These are phyloP conservation scores for Trichoderma simmonsii DNA, from an alignment of 2,329 filamentous ascomycete species.

Conservation along the genomic window DNA sequence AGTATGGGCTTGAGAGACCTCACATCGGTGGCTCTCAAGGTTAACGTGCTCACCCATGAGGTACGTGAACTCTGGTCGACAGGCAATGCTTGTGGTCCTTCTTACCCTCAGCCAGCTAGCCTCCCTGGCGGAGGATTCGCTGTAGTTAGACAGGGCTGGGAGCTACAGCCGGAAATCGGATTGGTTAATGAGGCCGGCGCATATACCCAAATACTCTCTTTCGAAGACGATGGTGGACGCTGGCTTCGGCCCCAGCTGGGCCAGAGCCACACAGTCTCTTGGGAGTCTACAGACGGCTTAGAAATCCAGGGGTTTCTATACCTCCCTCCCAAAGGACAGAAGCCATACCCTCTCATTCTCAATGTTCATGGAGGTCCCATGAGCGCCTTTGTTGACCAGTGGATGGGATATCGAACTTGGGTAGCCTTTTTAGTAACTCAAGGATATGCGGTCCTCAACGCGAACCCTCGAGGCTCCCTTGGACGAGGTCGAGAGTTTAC, in stretches of 20 bases:
- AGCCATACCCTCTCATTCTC: slow-evolving; percentile 5
- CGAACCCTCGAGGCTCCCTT: slow-evolving; percentile 21
- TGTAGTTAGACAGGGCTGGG: no score
- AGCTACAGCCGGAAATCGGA: no score
- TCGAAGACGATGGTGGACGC: neutral
- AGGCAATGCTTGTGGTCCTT: no score
- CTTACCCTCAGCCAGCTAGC: no score
- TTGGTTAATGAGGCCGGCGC: neutral
- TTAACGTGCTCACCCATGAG: no score
- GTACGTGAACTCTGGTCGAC: no score
- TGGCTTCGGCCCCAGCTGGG: neutral
- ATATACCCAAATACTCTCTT: neutral
- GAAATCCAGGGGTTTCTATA: slow-evolving; percentile 3
- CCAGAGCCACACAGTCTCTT: neutral
- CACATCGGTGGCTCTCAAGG: no score
- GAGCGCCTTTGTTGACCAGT: neutral
- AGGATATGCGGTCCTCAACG: slow-evolving; percentile 15
- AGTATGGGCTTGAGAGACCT: no score
- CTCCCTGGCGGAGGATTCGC: no score
- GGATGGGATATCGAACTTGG: neutral
- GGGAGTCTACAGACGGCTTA: slow-evolving; percentile 1
- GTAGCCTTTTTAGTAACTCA: slow-evolving; percentile 1
- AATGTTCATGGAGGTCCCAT: slow-evolving; percentile 4
- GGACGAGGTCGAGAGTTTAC: no score
- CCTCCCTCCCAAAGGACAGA: neutral